A percentile compares a stretch with the other conserved stretches of the same genome.
Conservation (phyloP, 257 asterid genomes). For the Plantago elongata region DNA sequence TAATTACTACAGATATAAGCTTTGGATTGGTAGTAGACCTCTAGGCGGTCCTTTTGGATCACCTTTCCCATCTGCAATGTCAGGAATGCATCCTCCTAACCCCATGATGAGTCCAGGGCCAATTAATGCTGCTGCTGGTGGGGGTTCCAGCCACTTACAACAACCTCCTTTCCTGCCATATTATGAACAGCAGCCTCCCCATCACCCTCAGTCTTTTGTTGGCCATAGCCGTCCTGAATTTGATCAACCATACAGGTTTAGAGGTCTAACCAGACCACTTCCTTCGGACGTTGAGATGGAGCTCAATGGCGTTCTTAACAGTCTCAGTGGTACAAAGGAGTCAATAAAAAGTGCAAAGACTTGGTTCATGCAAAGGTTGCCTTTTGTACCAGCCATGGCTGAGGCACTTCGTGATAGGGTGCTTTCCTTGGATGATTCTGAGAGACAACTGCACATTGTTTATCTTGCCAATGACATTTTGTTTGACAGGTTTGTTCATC, state of each 20-base stretch:
- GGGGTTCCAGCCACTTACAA: slow-evolving; percentile 56
- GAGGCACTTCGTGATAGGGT: slow-evolving; percentile 91
- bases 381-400: slow-evolving; percentile 70
- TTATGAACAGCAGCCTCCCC: slow-evolving; percentile 72
- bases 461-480: slow-evolving; percentile 95
- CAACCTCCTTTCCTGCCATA: slow-evolving; percentile 69
- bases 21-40: slow-evolving; percentile 68
- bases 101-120: slow-evolving; percentile 70
- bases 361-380: slow-evolving; percentile 97
- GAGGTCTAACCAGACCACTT: slow-evolving; percentile 73
- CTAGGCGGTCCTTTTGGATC: slow-evolving; percentile 57
- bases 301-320: slow-evolving; percentile 75
- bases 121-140: slow-evolving; percentile 56
- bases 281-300: slow-evolving; percentile 94
- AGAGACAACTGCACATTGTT: slow-evolving; percentile 85
- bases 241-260: slow-evolving; percentile 59
- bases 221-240: slow-evolving; percentile 67
- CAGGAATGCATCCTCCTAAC: slow-evolving; percentile 81
- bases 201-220: slow-evolving; percentile 49
- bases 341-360: slow-evolving; percentile 93
- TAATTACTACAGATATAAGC: slow-evolving; percentile 81
- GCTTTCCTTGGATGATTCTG: slow-evolving; percentile 74
- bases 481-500: slow-evolving; percentile 68
- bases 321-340: slow-evolving; percentile 91
- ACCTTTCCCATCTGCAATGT: slow-evolving; percentile 60